Evolutionary conservation across 1,139 yeast genomes (phyloP).

Genomic region (Magnusiomyces paraingens): DNA sequence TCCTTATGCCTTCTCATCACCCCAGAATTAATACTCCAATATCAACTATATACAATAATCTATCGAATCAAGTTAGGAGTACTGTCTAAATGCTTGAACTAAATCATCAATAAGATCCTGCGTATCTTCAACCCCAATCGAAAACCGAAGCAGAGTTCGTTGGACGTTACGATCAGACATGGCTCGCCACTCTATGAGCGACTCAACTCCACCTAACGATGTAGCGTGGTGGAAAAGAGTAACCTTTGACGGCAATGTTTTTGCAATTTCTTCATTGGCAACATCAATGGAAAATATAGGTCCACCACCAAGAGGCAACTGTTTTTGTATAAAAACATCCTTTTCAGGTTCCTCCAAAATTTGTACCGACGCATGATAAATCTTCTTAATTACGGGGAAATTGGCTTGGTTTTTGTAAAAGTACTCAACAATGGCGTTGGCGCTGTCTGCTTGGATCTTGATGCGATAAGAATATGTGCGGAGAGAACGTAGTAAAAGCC

Average conservation of each 20-base stretch:
- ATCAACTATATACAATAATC: no score
- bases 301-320: conserved; percentile 58
- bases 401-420: conserved; percentile 44
- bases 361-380: conserved; percentile 74
- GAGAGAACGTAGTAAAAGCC: conserved; percentile 66
- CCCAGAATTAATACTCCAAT: no score
- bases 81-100: conserved; percentile 36
- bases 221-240: conserved; percentile 83
- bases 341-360: conserved; percentile 22
- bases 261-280: conserved; percentile 49
- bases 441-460: conserved; percentile 55
- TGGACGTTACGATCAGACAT: conserved; percentile 56
- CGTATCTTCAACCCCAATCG: conserved; percentile 71
- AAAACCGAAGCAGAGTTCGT: conserved; percentile 57
- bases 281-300: conserved; percentile 73
- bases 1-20: no score
- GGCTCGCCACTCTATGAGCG: conserved; percentile 86
- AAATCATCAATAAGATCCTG: conserved; percentile 70
- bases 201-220: conserved; percentile 89
- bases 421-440: conserved; percentile 54
- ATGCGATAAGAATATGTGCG: conserved; percentile 74
- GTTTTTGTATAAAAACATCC: conserved; percentile 47
- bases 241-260: conserved; percentile 55
- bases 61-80: no score
- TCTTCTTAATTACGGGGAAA: conserved; percentile 44